Base-by-base conservation (phyloP, 2,329 filamentous ascomycete genomes). In the Chrysoporthe deuterocubensis region DNA sequence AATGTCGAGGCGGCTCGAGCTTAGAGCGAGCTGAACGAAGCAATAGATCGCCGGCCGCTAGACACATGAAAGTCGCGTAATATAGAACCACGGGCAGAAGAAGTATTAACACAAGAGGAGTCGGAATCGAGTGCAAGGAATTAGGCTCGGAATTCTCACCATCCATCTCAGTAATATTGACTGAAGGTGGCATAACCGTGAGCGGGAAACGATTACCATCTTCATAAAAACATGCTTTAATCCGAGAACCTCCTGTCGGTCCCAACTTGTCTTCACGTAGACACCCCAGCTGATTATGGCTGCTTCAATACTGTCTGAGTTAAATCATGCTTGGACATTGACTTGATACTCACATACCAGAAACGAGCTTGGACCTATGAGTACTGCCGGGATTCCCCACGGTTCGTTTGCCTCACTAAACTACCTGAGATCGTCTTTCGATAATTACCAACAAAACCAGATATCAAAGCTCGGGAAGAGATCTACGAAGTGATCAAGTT, bases 401-500 rank as follows among this genome's bases (percentile, higher is more conserved):
- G 54, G 13, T 57, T 57, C 18, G 54, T 57, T 16, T 57, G 54
- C 50, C 50, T 54, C 54, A 57, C 34, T 2, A n/a, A 57, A n/a
- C 34, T 32, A 40, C 54, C n/a, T 32, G 54, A 57, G 34, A 40
- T 16, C 54, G 34, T 57, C 32, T 57, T 57, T 57, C 34, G 54
- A 57, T 57, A 2, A 26, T 26, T 26, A 57, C 32, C 32, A 37
- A 16, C 54, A 32, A 16, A 11, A n/a, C 54, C 40, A 16, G 54
- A 3, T 40, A n/a, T 32, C 54, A 57, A 14, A 57, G n/a, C 54
- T 37, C 9, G 54, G 34, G 16, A 57, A 26, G 40, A 18, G 34
- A 57, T 18, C 34, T 57, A 40, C 54, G 54, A 57, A 57, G 54
- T 57, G 54, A 32, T 57, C 54, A 57, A 57, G 54, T 40, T 57